Conservation (phyloP, 2,329 filamentous ascomycete species). For the Exserohilum turcica region DNA sequence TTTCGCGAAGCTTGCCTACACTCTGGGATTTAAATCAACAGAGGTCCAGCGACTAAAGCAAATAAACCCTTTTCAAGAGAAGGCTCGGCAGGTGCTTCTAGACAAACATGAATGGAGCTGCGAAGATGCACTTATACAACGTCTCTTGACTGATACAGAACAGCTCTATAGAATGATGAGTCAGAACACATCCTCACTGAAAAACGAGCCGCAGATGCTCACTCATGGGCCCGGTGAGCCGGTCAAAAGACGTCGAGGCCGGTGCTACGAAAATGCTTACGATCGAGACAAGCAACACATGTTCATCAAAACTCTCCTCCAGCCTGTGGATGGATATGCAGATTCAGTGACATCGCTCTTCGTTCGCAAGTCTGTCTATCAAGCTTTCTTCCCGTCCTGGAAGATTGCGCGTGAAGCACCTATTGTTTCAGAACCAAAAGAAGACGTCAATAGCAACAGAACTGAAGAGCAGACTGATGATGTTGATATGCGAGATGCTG, state of each 20-base stretch:
- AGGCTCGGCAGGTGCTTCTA: not conserved
- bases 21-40: not conserved
- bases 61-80: not conserved
- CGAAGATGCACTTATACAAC: not conserved
- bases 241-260: not conserved
- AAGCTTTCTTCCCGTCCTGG: not conserved
- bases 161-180: not conserved
- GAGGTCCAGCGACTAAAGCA: not conserved
- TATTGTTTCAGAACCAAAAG: not conserved
- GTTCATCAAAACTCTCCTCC: not conserved
- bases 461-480: not conserved
- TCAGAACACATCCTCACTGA: not conserved
- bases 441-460: not conserved
- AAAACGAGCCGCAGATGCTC: not conserved
- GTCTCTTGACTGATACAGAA: not conserved
- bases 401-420: not conserved
- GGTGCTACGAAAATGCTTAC: not conserved
- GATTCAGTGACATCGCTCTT: not conserved
- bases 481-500: not conserved
- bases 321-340: not conserved
- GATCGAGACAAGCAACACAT: not conserved
- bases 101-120: not conserved
- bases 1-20: not conserved
- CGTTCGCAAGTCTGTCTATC: not conserved
- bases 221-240: not conserved